Conservation (phyloP, 1,284 basidiomycete species). For the Ceratobasidium sp. region DNA sequence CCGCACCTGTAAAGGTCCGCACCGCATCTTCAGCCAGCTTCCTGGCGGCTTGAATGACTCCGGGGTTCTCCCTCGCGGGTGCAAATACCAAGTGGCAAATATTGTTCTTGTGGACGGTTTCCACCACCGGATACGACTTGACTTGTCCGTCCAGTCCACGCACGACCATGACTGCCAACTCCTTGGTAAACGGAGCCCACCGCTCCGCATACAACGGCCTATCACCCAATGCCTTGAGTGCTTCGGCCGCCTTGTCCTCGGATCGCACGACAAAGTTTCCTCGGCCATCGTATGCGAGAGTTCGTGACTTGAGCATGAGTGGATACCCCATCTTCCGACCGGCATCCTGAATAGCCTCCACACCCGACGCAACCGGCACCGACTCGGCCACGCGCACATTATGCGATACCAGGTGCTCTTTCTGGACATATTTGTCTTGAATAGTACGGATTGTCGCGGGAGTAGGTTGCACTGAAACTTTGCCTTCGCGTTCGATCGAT, state of each 20-base stretch:
- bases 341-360: constrained; percentile 63
- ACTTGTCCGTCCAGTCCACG: constrained; percentile 77
- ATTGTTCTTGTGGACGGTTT: constrained; percentile 94
- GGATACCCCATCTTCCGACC: constrained; percentile 75
- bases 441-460: constrained; percentile 86
- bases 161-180: constrained; percentile 98
- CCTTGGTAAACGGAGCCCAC: constrained; percentile 87
- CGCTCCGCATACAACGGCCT: constrained; percentile 88
- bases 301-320: constrained; percentile 94
- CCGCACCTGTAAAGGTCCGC: constrained; percentile 82
- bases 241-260: constrained; percentile 62
- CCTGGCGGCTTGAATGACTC: constrained; percentile 67
- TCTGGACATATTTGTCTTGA: constrained; percentile 95
- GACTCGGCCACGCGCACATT: constrained; percentile 79
- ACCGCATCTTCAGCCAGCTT: constrained; percentile 83
- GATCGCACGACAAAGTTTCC: constrained; percentile 84
- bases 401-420: constrained; percentile 70
- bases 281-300: constrained; percentile 93
- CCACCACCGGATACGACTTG: constrained; percentile 86
- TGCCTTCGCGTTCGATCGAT: constrained; percentile 60
- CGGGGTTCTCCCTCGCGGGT: constrained; percentile 65
- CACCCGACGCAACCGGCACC: constrained; percentile 61
- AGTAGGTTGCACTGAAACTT: constrained; percentile 79
- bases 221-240: constrained; percentile 69
- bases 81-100: constrained; percentile 93